Conservation (phyloP, 208 protist genomes). For the Trichomonas gallinae region DNA sequence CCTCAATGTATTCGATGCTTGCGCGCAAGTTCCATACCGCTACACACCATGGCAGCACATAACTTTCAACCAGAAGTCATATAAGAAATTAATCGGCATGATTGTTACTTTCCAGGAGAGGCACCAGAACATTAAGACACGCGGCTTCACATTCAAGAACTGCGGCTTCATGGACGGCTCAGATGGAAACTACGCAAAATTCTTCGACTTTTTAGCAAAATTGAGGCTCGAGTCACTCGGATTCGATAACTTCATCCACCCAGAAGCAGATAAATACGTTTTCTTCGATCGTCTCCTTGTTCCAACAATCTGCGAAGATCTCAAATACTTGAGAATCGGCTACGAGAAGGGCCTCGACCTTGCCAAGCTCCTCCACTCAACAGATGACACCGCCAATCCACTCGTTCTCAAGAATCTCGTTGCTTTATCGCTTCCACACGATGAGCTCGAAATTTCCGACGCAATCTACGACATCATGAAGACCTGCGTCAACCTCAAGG, state of each 20-base stretch:
- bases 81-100: neutral
- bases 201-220: neutral
- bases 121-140: neutral
- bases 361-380: neutral
- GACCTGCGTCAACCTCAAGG: neutral
- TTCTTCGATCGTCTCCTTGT: neutral
- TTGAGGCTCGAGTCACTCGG: neutral
- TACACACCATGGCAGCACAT: neutral
- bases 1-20: neutral
- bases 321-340: neutral
- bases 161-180: neutral
- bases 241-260: neutral
- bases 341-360: neutral
- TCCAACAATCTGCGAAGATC: neutral
- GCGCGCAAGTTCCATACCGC: neutral
- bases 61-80: neutral
- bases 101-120: neutral
- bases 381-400: too few species aligned
- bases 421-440: neutral
- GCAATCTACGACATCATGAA: neutral
- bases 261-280: neutral
- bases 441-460: neutral
- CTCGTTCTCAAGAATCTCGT: neutral
- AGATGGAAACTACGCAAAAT: neutral
- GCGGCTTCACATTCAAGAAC: neutral